Percentiles rank a stretch among this genome's conserved stretches.
These are phyloP conservation scores for Lentinus brumalis DNA, from an alignment of 768 basidiomycete species.

Conservation along the genomic window DNA sequence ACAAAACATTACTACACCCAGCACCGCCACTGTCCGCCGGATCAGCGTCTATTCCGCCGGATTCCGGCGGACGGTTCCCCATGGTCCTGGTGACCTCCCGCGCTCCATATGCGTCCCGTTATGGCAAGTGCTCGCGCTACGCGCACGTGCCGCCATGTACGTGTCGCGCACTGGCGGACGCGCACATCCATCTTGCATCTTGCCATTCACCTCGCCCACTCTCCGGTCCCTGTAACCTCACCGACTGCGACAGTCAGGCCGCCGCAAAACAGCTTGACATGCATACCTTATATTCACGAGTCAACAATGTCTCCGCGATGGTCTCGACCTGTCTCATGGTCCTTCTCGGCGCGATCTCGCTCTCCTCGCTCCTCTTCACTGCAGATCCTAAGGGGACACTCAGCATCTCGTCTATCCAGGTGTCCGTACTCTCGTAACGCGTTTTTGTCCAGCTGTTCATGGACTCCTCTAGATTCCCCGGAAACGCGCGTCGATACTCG, in stretches of 20 bases:
- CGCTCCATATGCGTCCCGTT: not conserved
- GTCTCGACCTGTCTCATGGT: conserved; percentile 77
- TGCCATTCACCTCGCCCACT: not conserved
- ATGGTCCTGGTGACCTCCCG: too few species aligned
- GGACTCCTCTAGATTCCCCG: conserved; percentile 22
- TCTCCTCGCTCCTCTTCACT: conserved; percentile 70
- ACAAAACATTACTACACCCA: too few species aligned
- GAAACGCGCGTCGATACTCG: conserved; percentile 47
- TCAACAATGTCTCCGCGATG: conserved; percentile 74
- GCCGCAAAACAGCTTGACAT: conserved; percentile 37
- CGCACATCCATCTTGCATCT: too few species aligned
- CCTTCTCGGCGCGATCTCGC: conserved; percentile 67
- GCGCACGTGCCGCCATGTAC: conserved; percentile 10
- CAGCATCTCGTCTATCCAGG: conserved; percentile 67
- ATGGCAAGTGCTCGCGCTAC: conserved; percentile 2
- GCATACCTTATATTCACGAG: conserved; percentile 69
- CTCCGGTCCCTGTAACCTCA: not conserved
- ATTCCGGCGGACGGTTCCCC: too few species aligned
- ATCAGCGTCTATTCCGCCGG: too few species aligned
- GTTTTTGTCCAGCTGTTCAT: not conserved
- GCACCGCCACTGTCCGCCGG: too few species aligned
- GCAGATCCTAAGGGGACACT: conserved; percentile 60
- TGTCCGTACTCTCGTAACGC: conserved; percentile 52
- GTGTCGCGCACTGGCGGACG: conserved; percentile 3
- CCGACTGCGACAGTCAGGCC: not conserved